phyloP scores from a whole-genome alignment of 2,329 filamentous ascomycete genomes.

The Hymenoscyphus salicellus region DNA sequence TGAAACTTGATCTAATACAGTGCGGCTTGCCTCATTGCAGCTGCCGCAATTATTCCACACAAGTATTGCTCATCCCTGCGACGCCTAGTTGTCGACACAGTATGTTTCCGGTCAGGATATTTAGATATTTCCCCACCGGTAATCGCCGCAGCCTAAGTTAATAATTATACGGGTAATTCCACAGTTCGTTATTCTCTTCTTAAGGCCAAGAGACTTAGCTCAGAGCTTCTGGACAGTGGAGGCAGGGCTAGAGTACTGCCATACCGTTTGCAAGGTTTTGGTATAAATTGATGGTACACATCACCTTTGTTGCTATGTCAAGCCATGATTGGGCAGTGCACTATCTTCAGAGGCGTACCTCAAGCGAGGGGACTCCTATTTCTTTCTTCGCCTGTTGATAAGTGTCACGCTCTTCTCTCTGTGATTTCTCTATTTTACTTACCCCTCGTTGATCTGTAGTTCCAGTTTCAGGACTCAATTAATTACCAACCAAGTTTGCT shows the following conservation, averaged over 20 bases:
- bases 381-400: background rate
- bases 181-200: background rate
- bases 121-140: background rate
- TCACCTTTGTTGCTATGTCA: background rate
- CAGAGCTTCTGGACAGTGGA: background rate
- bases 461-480: background rate
- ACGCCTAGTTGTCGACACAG: background rate
- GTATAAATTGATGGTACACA: background rate
- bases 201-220: background rate
- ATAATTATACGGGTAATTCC: background rate
- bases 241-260: background rate
- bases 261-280: background rate
- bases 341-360: background rate
- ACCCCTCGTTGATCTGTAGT: background rate
- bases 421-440: background rate
- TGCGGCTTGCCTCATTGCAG: background rate
- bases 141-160: background rate
- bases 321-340: background rate
- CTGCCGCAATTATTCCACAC: background rate
- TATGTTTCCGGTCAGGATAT: background rate
- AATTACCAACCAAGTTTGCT: background rate
- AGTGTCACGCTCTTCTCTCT: background rate
- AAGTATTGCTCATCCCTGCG: background rate
- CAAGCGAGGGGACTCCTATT: background rate
- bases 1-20: too few species aligned